Evolutionary conservation across 1,284 basidiomycete genomes (phyloP), one percentile per base, ranked within the genome.

Genomic region (Puccinia brachypodii): DNA sequence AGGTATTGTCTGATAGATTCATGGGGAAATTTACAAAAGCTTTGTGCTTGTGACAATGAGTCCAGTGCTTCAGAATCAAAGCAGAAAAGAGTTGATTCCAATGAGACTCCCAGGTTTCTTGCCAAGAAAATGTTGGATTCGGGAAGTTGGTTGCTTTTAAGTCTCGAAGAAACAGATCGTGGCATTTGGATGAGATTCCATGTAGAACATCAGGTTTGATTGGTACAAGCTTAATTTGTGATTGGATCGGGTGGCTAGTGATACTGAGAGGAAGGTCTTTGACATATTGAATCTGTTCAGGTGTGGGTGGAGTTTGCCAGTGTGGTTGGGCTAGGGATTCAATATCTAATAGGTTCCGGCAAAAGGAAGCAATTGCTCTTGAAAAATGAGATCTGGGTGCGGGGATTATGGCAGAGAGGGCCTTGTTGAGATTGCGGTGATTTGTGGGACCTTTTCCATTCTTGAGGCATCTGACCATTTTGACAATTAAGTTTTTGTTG

Each of bases 51-150:
- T 64, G 60, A 31, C 28, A 4, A 31, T 64, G 13, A 64, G 4
- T 64, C 60, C 60, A 64, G 33, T 64, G 60, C 33, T 64, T 64
- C 8, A 64, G 8, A 25, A 64, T 64, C n/a, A 64, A 64, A 33
- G 60, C 25, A 33, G 33, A 64, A 64, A 64, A 64, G 19, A 64
- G 25, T 38, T 66, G 33, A 33, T 69, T 42, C 36, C 66, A 69
- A 3, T 69, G 66, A 16, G 42, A 44, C 7, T 69, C 66, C 66
- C 66, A 69, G 36, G 66, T 36, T 7, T 36, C 11, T 42, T 3
- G 3, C 66, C 66, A 69, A 25, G 33, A 22, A 36, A 42, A 69
- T 3, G 19, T 69, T n/a, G 36, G 22, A 2, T 3, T 1, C 1
- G 66, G 66, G 38, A 69, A 69, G 16, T 4, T 25, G 19, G 36